phyloP scores from a whole-genome alignment of 306 rosid genomes.

The Urtica urens region DNA sequence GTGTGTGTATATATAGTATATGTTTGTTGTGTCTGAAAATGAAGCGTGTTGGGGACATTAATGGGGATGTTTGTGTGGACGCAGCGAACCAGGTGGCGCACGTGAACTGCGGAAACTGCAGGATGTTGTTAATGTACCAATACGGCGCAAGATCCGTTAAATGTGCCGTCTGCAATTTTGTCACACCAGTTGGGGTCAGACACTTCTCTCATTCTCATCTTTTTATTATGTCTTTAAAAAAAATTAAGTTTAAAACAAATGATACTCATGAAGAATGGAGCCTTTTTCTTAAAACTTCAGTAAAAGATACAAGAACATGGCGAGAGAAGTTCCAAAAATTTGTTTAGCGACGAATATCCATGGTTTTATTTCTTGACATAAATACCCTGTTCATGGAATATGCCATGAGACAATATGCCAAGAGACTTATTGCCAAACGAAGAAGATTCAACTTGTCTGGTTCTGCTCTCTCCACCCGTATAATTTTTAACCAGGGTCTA shows the following conservation, averaged over 20 bases:
- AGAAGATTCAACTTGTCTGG: neutral
- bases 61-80: constrained; percentile 14
- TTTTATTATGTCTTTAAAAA: neutral
- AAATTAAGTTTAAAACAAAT: too few relatives aligned
- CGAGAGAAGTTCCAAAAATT: neutral
- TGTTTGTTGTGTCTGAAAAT: too few relatives aligned
- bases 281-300: too few relatives aligned
- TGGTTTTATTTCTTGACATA: neutral
- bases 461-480: neutral
- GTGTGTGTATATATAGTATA: too few relatives aligned
- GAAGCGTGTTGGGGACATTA: too few relatives aligned
- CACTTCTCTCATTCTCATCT: constrained; percentile 7
- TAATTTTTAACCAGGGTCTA: too few relatives aligned
- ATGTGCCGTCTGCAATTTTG: constrained; percentile 98
- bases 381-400: neutral
- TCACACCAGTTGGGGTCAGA: constrained; percentile 93
- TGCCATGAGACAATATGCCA: neutral
- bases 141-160: constrained; percentile 94
- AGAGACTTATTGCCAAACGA: neutral
- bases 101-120: constrained; percentile 88
- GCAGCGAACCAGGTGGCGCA: constrained; percentile 99
- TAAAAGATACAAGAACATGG: neutral
- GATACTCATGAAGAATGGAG: too few relatives aligned
- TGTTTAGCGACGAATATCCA: neutral
- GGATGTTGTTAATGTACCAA: constrained; percentile 88